These are phyloP conservation scores for Alternaria rosae DNA, from an alignment of 2,329 filamentous ascomycete species.

Conservation along the genomic window DNA sequence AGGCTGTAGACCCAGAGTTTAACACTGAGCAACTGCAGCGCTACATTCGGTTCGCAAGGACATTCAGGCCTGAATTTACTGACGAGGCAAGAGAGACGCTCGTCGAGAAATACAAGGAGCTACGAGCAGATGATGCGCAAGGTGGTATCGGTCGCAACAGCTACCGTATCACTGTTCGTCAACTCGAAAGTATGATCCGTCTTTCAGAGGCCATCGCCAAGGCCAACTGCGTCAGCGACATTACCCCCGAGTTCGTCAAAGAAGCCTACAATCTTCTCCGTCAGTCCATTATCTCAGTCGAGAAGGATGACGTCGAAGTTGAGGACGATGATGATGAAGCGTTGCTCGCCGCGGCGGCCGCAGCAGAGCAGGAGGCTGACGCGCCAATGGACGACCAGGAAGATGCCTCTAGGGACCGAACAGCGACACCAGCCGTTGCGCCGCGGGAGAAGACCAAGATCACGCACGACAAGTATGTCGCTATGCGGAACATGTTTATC, in stretches of 20 bases:
- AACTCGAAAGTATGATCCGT: conserved; percentile 94
- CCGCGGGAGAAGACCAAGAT: conserved; percentile 78
- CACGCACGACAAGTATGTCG: conserved; percentile 93
- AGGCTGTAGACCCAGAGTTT: conserved; percentile 89
- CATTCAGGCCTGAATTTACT: conserved; percentile 92
- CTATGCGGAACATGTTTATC: conserved; percentile 86
- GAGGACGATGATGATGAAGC: conserved; percentile 78
- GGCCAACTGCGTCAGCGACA: conserved; percentile 92
- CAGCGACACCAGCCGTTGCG: conserved; percentile 47
- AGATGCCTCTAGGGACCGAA: conserved; percentile 45
- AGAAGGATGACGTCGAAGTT: conserved; percentile 96
- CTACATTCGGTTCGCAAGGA: conserved; percentile 95
- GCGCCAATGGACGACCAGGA: conserved; percentile 42
- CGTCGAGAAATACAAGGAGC: conserved; percentile 93
- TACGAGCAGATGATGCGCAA: conserved; percentile 90
- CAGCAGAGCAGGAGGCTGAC: conserved; percentile 54
- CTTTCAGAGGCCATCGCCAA: conserved; percentile 98
- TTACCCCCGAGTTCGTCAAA: conserved; percentile 82
- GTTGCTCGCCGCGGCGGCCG: conserved; percentile 61
- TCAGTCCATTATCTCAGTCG: conserved; percentile 96
- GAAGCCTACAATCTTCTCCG: conserved; percentile 91
- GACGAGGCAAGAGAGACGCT: conserved; percentile 84
- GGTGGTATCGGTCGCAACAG: conserved; percentile 93
- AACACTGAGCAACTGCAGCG: conserved; percentile 95
- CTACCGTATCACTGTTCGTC: conserved; percentile 96